These are phyloP conservation scores for Globisporangium lucens DNA, from an alignment of 352 stramenopile genomes.

Conservation along the genomic window DNA sequence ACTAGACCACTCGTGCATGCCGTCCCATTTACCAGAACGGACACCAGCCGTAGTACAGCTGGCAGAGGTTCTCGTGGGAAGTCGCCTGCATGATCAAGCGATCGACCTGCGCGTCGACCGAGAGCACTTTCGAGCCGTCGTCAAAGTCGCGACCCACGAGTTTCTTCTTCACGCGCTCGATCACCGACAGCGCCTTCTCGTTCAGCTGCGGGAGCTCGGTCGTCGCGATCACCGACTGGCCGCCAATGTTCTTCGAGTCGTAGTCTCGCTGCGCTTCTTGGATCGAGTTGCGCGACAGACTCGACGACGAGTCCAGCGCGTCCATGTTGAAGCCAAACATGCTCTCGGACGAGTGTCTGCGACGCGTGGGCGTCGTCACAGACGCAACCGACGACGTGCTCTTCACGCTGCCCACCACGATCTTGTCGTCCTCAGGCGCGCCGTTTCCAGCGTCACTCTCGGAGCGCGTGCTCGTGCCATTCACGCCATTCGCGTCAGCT, in stretches of 20 bases:
- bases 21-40: conserved; percentile 69
- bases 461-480: not conserved
- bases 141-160: conserved; percentile 98
- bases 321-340: conserved; percentile 75
- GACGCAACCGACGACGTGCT: conserved; percentile 43
- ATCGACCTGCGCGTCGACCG: conserved; percentile 94
- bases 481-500: conserved; percentile 12
- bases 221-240: conserved; percentile 50
- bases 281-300: conserved; percentile 60
- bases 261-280: conserved; percentile 45
- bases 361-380: conserved; percentile 36
- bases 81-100: conserved; percentile 98
- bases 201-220: conserved; percentile 80
- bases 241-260: conserved; percentile 45
- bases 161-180: conserved; percentile 99
- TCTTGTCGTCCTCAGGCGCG: conserved; percentile 28
- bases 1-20: not conserved
- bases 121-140: conserved; percentile 74
- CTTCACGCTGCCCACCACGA: conserved; percentile 47
- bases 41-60: conserved; percentile 99
- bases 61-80: conserved; percentile 98
- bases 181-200: conserved; percentile 93
- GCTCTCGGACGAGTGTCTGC: conserved; percentile 53
- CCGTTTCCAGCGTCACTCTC: conserved; percentile 9
- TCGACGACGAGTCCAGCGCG: conserved; percentile 45